phyloP scores from a whole-genome alignment of 75 land plant species.

The Larix kaempferi region DNA sequence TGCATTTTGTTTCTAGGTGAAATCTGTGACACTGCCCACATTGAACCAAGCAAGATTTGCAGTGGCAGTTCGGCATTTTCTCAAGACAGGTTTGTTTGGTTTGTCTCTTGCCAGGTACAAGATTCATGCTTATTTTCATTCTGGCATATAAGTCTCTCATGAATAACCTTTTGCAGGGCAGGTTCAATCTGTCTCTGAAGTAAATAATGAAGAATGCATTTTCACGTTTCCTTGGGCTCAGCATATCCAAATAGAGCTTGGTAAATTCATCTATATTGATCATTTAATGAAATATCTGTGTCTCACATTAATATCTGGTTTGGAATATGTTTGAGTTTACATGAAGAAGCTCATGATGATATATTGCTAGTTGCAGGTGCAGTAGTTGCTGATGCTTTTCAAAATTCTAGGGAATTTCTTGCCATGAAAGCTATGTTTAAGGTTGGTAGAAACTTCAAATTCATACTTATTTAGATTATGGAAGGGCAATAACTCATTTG shows the following conservation, averaged over 20 bases:
- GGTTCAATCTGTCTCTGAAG: slow-evolving; percentile 40
- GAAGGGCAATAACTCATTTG: background rate
- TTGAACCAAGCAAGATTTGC: slow-evolving; percentile 46
- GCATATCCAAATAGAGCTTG: slow-evolving; percentile 33
- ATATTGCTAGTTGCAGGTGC: slow-evolving; percentile 30
- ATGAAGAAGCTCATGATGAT: slow-evolving; percentile 3
- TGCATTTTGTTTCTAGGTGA: slow-evolving; percentile 23
- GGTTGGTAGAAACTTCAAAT: slow-evolving; percentile 1
- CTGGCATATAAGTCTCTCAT: background rate
- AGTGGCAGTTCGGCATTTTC: slow-evolving; percentile 35
- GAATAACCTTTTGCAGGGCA: slow-evolving; percentile 23
- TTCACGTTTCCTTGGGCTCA: slow-evolving; percentile 34
- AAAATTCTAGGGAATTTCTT: slow-evolving; percentile 25
- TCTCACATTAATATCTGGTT: background rate
- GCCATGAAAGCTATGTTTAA: slow-evolving; percentile 1
- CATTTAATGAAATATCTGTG: background rate
- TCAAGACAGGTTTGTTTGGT: slow-evolving; percentile 34
- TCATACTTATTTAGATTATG: background rate
- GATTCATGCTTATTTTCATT: background rate
- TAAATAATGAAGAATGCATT: slow-evolving; percentile 33
- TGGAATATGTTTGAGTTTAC: background rate
- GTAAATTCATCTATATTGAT: slow-evolving; percentile 14
- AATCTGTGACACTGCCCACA: slow-evolving; percentile 43
- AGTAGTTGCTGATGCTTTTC: slow-evolving; percentile 37
- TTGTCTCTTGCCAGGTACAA: background rate